Evolutionary conservation across 83 land plant species (phyloP).

Genomic region (Thuja plicata): DNA sequence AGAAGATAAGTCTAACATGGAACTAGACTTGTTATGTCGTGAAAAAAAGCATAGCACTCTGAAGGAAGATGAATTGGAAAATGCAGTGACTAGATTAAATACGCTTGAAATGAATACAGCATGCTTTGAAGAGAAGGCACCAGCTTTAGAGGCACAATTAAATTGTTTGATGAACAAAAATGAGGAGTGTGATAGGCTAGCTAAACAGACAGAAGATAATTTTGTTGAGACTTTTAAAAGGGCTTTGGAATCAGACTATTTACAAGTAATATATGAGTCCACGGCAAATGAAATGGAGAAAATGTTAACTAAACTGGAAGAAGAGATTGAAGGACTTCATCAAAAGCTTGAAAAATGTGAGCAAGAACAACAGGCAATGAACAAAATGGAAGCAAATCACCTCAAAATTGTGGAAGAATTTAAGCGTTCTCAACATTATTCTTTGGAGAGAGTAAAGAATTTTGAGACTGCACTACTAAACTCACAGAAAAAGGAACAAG

Average conservation of each 20-base stretch:
- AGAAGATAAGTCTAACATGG: not conserved
- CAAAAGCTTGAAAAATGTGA: not conserved
- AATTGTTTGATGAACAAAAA: not conserved
- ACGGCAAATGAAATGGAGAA: not conserved
- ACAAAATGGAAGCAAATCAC: not conserved
- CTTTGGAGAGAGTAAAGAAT: not conserved
- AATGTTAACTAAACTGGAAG: not conserved
- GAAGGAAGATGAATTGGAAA: not conserved
- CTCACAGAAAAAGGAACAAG: constrained; percentile 9
- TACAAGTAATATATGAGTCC: not conserved
- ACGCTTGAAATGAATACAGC: not conserved
- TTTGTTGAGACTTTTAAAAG: not conserved
- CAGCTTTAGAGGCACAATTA: not conserved
- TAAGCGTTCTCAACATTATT: not conserved
- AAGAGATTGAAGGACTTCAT: not conserved
- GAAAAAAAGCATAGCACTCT: not conserved
- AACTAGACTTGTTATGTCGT: not conserved
- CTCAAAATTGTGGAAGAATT: not conserved
- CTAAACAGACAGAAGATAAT: not conserved
- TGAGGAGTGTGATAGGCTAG: not conserved
- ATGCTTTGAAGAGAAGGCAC: not conserved
- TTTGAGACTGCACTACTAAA: constrained; percentile 1
- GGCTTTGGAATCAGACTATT: not conserved
- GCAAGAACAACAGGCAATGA: not conserved
- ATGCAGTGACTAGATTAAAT: not conserved